phyloP scores from a whole-genome alignment of 768 basidiomycete species.

The Mycena filopes region DNA sequence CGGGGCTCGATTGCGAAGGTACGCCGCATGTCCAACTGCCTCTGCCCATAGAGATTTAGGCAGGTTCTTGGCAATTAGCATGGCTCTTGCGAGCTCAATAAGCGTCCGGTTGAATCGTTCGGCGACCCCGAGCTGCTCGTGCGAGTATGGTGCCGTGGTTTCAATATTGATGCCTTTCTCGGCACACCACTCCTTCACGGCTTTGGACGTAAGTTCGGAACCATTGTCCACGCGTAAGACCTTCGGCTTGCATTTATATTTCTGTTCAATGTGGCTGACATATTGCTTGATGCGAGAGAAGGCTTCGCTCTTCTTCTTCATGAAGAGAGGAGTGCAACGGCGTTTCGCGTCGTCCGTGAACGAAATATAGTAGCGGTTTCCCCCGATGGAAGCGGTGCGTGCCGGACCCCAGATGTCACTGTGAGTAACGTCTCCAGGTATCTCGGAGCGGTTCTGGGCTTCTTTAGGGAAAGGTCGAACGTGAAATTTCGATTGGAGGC shows the following conservation, averaged over 20 bases:
- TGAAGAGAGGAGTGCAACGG: not conserved
- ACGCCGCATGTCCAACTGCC: slow-evolving; percentile 34
- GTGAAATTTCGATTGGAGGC: too few species aligned
- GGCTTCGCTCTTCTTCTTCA: not conserved
- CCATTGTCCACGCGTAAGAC: not conserved
- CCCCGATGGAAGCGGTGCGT: not conserved
- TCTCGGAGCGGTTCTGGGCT: too few species aligned
- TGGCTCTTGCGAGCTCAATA: not conserved
- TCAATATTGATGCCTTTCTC: not conserved
- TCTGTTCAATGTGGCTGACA: not conserved
- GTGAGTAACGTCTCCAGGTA: too few species aligned
- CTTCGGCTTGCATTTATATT: not conserved
- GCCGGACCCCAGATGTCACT: too few species aligned
- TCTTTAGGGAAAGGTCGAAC: too few species aligned
- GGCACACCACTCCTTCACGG: not conserved
- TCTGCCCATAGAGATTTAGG: slow-evolving; percentile 41
- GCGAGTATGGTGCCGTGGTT: not conserved
- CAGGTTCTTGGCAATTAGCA: slow-evolving; percentile 26
- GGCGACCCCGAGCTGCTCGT: slow-evolving; percentile 33
- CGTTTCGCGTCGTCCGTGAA: not conserved
- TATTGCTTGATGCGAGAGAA: not conserved
- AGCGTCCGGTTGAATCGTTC: slow-evolving; percentile 40
- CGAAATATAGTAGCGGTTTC: not conserved
- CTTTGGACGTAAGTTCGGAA: not conserved
- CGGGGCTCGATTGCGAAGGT: slow-evolving; percentile 37